These are phyloP conservation scores for Blepharisma japonicum DNA, from an alignment of 73 alveolate genomes.

Conservation along the genomic window DNA sequence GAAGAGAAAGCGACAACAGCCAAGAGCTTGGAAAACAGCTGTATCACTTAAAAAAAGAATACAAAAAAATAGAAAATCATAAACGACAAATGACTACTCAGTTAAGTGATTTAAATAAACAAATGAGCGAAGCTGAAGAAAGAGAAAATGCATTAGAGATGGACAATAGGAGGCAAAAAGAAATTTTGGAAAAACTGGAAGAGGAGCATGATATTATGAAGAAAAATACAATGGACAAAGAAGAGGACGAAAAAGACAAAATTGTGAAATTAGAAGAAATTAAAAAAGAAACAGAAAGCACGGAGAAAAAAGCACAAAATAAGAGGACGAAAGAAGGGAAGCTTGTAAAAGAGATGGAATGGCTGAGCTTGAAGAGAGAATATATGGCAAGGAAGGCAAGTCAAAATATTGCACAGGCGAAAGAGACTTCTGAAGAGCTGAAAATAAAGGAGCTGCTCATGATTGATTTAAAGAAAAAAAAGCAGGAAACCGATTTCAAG, in stretches of 20 bases:
- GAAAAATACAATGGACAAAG: conserved; percentile 48
- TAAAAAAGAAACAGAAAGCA: conserved; percentile 46
- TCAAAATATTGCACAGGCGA: conserved; percentile 89
- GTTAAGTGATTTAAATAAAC: conserved; percentile 56
- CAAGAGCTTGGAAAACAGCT: conserved; percentile 55
- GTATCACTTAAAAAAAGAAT: conserved; percentile 59
- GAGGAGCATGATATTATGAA: conserved; percentile 53
- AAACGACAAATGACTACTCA: conserved; percentile 42
- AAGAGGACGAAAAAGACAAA: conserved; percentile 43
- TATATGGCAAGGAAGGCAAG: conserved; percentile 94
- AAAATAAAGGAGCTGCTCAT: conserved; percentile 91
- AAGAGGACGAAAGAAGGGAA: conserved; percentile 57
- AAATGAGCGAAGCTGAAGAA: conserved; percentile 65
- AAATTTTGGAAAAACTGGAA: conserved; percentile 65
- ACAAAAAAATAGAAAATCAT: conserved; percentile 61
- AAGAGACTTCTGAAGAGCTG: conserved; percentile 92
- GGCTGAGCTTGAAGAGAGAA: conserved; percentile 84
- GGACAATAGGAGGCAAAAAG: conserved; percentile 54
- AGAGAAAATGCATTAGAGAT: conserved; percentile 64
- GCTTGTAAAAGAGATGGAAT: conserved; percentile 74
- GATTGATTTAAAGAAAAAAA: conserved; percentile 83
- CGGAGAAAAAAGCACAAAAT: conserved; percentile 62
- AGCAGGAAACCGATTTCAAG: conserved; percentile 88
- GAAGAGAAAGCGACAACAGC: conserved; percentile 57
- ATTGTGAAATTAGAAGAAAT: conserved; percentile 49